Base-by-base conservation (phyloP, 73 alveolate genomes). In the Paramecium sonneborni region DNA sequence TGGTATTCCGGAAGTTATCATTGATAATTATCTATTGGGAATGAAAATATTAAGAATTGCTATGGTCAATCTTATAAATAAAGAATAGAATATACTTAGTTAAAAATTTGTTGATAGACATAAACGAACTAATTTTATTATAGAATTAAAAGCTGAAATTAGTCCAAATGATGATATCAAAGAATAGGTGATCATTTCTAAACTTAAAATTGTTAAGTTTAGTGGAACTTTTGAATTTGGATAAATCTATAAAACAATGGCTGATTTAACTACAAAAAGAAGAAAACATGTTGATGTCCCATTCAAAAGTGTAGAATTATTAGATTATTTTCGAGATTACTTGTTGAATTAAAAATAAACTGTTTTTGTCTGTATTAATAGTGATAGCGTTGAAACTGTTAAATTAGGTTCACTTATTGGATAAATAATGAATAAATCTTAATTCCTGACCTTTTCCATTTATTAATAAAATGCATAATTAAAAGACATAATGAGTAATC, bases 271-370 rank as follows among this genome's bases (percentile, higher is more conserved):
- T 11, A 79, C 74, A 9, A 79, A 79, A 44, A 38, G 48, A 21
- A 11, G 90, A 34, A 79, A 79, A 62, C 90, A 79, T 41, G 74
- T 79, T 10, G 90, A 79, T 23, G 90, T 79, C 5, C 72, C 69
- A 43, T 79, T 39, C n/a, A 79, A 79, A 44, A 38, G 35, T 30
- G 41, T 23, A 20, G 90, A 79, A 23, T 79, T 79, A 9, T 44
- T 79, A 34, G 90, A 79, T 41, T 79, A 79, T 46, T 43, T 79
- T n/a, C 2, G 90, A 79, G 90, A 79, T 11, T 79, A 24, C 41
- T 79, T 79, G 15, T 34, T 39, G 14, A 43, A 79, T 46, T 21
- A 79, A 44, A 39, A 44, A 43, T 43, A 79, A n/a, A 43, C 69
- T 20, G n/a, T 43, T 9, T 79, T 79, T 20, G 15, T 79, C 21